Percentiles rank a stretch among this genome's conserved stretches.
These are phyloP conservation scores for Magnusiomyces paraingens DNA, from an alignment of 1,139 yeast species.

Conservation along the genomic window DNA sequence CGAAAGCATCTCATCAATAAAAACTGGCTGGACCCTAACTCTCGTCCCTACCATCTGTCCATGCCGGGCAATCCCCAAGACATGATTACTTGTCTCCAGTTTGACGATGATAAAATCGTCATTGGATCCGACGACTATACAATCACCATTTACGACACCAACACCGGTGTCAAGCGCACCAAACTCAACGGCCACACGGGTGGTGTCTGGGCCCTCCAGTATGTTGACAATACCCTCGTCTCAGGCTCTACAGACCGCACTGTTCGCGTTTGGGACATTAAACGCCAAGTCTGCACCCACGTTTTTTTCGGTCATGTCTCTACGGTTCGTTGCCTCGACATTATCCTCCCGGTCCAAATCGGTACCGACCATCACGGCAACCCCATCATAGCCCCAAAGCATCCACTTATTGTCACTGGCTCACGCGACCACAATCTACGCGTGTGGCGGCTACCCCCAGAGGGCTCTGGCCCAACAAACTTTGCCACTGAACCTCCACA, in stretches of 20 bases:
- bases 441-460: conserved; percentile 74
- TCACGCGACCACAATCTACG: conserved; percentile 85
- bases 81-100: conserved; percentile 90
- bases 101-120: conserved; percentile 83
- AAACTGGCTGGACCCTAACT: conserved; percentile 79
- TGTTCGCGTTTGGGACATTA: conserved; percentile 84
- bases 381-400: conserved; percentile 55
- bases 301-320: conserved; percentile 87
- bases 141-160: conserved; percentile 74
- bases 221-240: conserved; percentile 67
- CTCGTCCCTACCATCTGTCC: conserved; percentile 61
- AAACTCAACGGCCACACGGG: conserved; percentile 82
- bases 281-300: conserved; percentile 71
- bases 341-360: conserved; percentile 52
- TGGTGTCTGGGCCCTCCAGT: conserved; percentile 97
- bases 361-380: conserved; percentile 37
- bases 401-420: conserved; percentile 71
- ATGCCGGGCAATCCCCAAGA: conserved; percentile 70
- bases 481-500: neutral
- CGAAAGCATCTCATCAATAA: conserved; percentile 57
- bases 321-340: conserved; percentile 85
- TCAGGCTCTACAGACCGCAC: conserved; percentile 91
- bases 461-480: conserved; percentile 19
- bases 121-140: conserved; percentile 89
- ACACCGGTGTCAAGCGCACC: conserved; percentile 51